Base-by-base conservation (phyloP, 306 rosid species). In the Pyrus bretschneideri region DNA sequence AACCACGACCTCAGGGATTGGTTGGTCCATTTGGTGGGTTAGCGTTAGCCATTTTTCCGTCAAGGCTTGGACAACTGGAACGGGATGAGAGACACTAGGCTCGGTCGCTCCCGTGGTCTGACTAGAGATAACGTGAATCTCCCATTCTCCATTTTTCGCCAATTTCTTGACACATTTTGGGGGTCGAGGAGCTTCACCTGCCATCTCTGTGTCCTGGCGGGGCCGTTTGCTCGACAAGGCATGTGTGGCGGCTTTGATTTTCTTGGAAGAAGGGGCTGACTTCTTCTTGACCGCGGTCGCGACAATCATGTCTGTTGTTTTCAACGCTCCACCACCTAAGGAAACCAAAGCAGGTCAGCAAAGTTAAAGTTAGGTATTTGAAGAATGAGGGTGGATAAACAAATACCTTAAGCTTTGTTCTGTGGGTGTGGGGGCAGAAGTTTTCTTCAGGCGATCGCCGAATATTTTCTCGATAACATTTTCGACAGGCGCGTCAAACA, bases 241-340 rank as follows among this genome's bases (percentile, higher is more conserved):
- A 0, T 0, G 46, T 0, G 1, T 3, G 0, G 14, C 0, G 0
- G 1, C 3, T 0, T 0, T 1, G 0, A 0, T 44, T 11, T 11
- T 44, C 1, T 11, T 44, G 1, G 3, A 1, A 0, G 1, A 42
- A 0, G 0, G 14, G 4, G 46, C 46, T 3, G 0, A 13, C 11
- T 1, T 44, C 0, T 44, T 11, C 14, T 11, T 44, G 0, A 1
- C 14, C 1, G 11, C 1, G 4, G 0, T 0, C 4, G 0, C 1
- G 25, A 25, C 25, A 25, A 25, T 25, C 1, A 25, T 25, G 25
- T 25, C 25, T 25, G 25, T 25, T 1, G 1, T 25, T 25, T 25
- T 25, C 25, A 25, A 1, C 25, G 25, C 25, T 25, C 25, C 25
- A 25, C 25, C 25, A 25, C 25, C 25, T 25, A 25, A 25, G 25